These are phyloP conservation scores for Aplosporella prunicola DNA, from an alignment of 2,329 filamentous ascomycete genomes.

Conservation along the genomic window DNA sequence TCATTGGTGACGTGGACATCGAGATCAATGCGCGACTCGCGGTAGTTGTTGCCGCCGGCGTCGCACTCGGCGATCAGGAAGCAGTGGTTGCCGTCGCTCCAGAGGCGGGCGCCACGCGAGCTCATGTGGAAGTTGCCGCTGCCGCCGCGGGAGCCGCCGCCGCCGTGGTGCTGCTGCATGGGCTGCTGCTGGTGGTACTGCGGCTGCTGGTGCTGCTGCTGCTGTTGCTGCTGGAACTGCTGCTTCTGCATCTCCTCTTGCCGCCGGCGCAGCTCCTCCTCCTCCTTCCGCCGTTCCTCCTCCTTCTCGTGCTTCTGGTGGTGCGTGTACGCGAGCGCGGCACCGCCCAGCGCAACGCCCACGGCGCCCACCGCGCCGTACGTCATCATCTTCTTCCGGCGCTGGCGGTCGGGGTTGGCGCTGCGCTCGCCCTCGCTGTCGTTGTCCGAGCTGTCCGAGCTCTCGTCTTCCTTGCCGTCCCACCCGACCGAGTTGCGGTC, in stretches of 20 bases:
- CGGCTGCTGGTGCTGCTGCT: background rate
- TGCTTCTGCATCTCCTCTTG: background rate
- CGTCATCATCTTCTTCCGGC: constrained; percentile 5
- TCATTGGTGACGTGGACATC: constrained; percentile 2
- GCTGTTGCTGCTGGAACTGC: no score
- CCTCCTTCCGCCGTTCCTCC: constrained; percentile 2
- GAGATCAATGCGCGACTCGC: constrained; percentile 3
- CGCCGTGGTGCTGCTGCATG: background rate
- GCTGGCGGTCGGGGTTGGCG: background rate
- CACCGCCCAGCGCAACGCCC: background rate
- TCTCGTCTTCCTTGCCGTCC: constrained; percentile 7
- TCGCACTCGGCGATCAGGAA: constrained; percentile 6
- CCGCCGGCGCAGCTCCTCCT: background rate
- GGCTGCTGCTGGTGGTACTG: constrained; percentile 4
- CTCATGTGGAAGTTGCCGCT: constrained; percentile 7
- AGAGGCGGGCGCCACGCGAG: background rate
- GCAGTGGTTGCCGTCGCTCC: constrained; percentile 4
- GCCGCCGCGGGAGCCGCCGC: background rate
- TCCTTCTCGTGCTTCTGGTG: constrained; percentile 7
- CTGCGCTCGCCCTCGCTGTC: constrained; percentile 4
- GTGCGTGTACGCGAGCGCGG: constrained; percentile 3
- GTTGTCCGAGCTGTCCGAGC: background rate
- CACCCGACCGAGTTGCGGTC: constrained; percentile 3
- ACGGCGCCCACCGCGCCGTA: constrained; percentile 4
- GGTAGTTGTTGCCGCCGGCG: background rate